phyloP scores from a whole-genome alignment of 139 green algal species.

The Dunaliella sp. region DNA sequence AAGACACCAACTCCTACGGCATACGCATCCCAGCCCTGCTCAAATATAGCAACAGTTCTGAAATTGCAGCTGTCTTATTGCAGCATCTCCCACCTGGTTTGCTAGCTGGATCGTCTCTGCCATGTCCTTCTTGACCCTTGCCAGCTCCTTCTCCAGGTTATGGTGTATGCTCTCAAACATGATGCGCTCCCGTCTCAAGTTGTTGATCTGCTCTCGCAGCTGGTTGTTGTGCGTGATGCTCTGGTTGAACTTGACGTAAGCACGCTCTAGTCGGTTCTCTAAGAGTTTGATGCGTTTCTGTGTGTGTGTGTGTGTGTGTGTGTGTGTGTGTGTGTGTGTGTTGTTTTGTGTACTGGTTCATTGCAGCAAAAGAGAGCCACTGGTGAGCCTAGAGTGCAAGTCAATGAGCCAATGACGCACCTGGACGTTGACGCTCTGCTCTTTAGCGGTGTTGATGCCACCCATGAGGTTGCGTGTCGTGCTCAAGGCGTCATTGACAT shows the following conservation, averaged over 20 bases:
- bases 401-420: no score
- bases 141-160: slow-evolving; percentile 77
- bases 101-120: slow-evolving; percentile 70
- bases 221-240: slow-evolving; percentile 72
- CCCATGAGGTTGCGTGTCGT: slow-evolving; percentile 69
- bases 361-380: no score
- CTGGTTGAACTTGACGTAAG: slow-evolving; percentile 79
- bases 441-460: slow-evolving; percentile 69
- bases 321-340: no score
- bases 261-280: slow-evolving; percentile 82
- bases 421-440: slow-evolving; percentile 48
- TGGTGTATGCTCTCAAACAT: slow-evolving; percentile 84
- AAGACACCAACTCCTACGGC: no score
- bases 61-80: no score
- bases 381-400: no score
- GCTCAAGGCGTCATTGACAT: slow-evolving; percentile 34
- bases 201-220: slow-evolving; percentile 82
- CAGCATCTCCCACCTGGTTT: slow-evolving; percentile 27
- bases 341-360: no score
- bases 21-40: no score
- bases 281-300: slow-evolving; percentile 77
- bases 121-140: slow-evolving; percentile 77
- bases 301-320: no score
- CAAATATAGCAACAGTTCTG: no score
- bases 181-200: slow-evolving; percentile 78